A percentile compares a stretch with the other conserved stretches of the same genome.
These are phyloP conservation scores for Magnusiomyces magnusii DNA, from an alignment of 1,139 yeast genomes.

Conservation along the genomic window DNA sequence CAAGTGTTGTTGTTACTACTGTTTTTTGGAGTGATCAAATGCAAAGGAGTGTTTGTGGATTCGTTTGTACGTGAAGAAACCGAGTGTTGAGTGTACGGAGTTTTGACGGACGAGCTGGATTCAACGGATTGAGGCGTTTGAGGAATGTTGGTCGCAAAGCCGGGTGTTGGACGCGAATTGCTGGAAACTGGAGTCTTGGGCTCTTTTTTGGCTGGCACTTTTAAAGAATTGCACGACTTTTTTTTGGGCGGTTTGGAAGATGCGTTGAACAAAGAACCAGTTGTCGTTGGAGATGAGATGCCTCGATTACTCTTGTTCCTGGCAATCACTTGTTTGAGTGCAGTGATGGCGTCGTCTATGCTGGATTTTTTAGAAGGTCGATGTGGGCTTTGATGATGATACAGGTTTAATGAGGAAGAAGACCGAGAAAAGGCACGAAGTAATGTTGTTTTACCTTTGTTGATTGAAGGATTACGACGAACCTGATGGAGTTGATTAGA, in stretches of 20 bases:
- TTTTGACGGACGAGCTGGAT: background rate
- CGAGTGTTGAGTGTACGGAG: background rate
- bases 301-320: conserved; percentile 5
- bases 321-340: conserved; percentile 11
- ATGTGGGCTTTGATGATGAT: background rate
- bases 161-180: background rate
- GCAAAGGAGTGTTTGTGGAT: background rate
- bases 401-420: background rate
- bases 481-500: background rate
- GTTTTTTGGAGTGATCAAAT: background rate
- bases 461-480: background rate
- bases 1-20: background rate
- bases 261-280: conserved; percentile 19
- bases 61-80: background rate
- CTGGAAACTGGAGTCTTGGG: background rate
- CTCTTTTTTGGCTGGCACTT: background rate
- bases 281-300: background rate
- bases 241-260: conserved; percentile 53
- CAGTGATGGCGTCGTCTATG: conserved; percentile 13
- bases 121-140: background rate
- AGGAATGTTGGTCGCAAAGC: background rate
- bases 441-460: background rate
- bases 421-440: background rate
- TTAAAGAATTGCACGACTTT: background rate
- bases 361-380: background rate